Evolutionary conservation across 2,329 filamentous ascomycete genomes (phyloP).

Genomic region (Claviceps spartinae): DNA sequence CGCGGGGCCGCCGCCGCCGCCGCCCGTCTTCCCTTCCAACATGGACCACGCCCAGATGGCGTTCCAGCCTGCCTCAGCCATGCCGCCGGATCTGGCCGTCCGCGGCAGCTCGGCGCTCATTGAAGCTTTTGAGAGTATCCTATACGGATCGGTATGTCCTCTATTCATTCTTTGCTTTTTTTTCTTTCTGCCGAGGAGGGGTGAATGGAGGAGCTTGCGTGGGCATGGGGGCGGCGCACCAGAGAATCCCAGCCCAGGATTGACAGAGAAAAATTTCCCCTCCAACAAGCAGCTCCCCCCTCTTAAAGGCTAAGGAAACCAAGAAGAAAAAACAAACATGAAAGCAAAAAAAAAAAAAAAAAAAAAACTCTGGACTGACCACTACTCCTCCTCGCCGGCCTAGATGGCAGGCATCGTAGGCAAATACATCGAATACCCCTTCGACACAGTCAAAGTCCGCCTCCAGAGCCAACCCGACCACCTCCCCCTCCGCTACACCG

Average conservation of each 20-base stretch:
- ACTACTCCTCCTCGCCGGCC: not conserved
- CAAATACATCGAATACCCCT: slow-evolving; percentile 96
- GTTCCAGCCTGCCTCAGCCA: slow-evolving; percentile 12
- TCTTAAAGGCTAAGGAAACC: no score
- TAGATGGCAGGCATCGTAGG: slow-evolving; percentile 74
- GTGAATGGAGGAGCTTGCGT: no score
- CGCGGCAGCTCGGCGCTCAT: slow-evolving; percentile 28
- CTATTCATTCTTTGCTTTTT: not conserved
- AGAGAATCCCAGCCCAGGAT: no score
- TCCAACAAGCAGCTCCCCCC: no score
- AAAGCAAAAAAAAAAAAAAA: not conserved
- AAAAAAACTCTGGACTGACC: not conserved
- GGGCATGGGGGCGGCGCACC: no score
- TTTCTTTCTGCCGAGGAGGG: not conserved
- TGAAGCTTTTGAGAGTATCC: slow-evolving; percentile 72
- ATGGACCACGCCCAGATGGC: slow-evolving; percentile 20
- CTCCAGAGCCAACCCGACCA: slow-evolving; percentile 89
- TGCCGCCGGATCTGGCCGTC: slow-evolving; percentile 15
- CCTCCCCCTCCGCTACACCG: slow-evolving; percentile 66
- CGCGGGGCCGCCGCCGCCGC: not conserved
- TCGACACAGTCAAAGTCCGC: slow-evolving; percentile 95
- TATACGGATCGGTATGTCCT: slow-evolving; percentile 68
- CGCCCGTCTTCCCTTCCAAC: not conserved
- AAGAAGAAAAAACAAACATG: no score
- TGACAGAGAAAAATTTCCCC: no score